Evolutionary conservation across 148 eudicot species (phyloP).

Genomic region (Vaccinium macrocarpon): DNA sequence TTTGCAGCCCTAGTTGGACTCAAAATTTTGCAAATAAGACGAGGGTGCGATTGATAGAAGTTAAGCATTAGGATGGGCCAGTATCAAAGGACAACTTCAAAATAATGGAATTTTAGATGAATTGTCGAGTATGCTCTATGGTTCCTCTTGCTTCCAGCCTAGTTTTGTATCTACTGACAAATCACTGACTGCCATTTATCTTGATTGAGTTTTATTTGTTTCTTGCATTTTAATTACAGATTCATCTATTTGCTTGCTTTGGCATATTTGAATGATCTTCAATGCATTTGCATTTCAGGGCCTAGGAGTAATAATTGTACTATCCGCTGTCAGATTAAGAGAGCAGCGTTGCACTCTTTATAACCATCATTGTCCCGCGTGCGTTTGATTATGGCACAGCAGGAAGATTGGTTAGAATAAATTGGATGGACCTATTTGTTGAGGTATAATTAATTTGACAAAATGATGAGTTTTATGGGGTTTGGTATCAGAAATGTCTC

Average conservation of each 20-base stretch:
- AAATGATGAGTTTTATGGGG: not conserved
- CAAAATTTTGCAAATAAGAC: not conserved
- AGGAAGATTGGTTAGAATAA: not conserved
- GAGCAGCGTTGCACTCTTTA: not conserved
- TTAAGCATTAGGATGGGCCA: not conserved
- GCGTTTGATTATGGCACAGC: not conserved
- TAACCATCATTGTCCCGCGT: not conserved
- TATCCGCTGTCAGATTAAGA: not conserved
- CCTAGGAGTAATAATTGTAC: not conserved
- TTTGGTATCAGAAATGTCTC: not conserved
- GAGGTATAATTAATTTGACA: not conserved
- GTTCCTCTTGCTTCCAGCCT: not conserved
- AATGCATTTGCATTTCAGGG: conserved; percentile 10
- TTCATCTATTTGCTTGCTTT: conserved; percentile 2
- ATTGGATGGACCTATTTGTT: not conserved
- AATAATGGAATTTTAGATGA: not conserved
- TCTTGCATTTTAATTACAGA: not conserved
- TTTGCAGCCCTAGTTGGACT: not conserved
- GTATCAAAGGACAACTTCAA: not conserved
- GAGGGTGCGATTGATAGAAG: not conserved
- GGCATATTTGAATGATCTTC: not conserved
- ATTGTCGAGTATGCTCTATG: not conserved
- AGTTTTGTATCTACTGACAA: not conserved
- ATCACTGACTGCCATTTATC: not conserved
- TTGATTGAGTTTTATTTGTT: not conserved